Conservation (phyloP, 2,329 filamentous ascomycete genomes). For the Colletotrichum horii region DNA sequence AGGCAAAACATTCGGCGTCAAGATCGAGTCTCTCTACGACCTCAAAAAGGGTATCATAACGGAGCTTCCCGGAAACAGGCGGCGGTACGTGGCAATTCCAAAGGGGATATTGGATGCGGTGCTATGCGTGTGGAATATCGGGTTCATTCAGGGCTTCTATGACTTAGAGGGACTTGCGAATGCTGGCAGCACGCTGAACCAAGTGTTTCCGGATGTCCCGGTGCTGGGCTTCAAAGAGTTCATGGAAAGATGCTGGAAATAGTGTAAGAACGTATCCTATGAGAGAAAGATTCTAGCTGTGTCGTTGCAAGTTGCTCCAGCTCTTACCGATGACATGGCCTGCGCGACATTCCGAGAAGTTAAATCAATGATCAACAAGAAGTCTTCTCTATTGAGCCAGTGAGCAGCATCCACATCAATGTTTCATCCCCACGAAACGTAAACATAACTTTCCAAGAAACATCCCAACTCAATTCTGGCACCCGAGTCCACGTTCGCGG, state of each 20-base stretch:
- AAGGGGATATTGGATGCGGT: background rate
- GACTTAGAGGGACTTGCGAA: background rate
- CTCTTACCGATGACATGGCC: background rate
- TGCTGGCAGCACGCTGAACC: background rate
- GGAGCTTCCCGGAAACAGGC: background rate
- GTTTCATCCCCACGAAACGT: background rate
- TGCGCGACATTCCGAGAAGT: background rate
- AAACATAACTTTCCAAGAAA: background rate
- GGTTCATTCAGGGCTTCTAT: background rate
- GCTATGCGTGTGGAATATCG: background rate
- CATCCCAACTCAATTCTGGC: background rate
- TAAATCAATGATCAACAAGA: background rate
- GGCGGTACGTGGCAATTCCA: background rate
- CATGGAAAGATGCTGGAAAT: background rate
- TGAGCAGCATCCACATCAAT: background rate
- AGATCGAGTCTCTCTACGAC: background rate
- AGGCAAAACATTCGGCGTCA: background rate
- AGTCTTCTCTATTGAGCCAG: background rate
- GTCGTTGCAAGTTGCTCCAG: background rate
- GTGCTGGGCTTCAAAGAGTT: background rate
- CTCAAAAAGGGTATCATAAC: background rate
- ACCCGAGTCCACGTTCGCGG: background rate
- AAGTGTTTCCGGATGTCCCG: background rate
- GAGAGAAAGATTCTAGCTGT: background rate
- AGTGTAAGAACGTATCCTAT: background rate